phyloP scores from a whole-genome alignment of 768 basidiomycete species.

The Thelephora ganbajun region DNA sequence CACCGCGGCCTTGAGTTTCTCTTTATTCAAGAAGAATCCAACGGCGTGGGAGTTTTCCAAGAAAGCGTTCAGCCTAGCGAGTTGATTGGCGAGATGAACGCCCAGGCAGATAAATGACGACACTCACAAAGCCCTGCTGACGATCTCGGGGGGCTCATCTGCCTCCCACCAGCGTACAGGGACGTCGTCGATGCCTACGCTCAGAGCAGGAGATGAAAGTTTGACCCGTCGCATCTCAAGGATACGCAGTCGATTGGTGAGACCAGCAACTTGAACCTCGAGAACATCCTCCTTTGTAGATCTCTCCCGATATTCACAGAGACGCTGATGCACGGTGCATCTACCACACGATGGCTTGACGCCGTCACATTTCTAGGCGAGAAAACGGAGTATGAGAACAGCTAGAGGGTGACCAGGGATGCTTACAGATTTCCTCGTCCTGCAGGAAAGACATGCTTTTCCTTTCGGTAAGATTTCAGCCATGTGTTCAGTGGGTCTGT shows the following conservation, averaged over 20 bases:
- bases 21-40: constrained; percentile 49
- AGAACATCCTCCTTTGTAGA: constrained; percentile 44
- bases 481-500: no score
- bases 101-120: not conserved
- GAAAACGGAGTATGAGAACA: not conserved
- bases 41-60: constrained; percentile 41
- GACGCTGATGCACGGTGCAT: constrained; percentile 41
- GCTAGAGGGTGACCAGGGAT: not conserved
- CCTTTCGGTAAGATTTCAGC: not conserved
- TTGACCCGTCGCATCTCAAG: no score
- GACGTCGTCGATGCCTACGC: no score
- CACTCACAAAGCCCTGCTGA: constrained; percentile 7
- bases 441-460: constrained; percentile 1
- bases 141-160: constrained; percentile 5
- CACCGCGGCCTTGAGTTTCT: constrained; percentile 26
- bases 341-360: constrained; percentile 49
- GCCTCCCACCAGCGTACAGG: not conserved
- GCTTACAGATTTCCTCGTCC: not conserved
- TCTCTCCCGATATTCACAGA: constrained; percentile 54
- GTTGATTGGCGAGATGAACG: not conserved
- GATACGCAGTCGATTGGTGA: constrained; percentile 34
- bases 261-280: constrained; percentile 41
- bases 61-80: constrained; percentile 40
- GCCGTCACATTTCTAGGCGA: constrained; percentile 48
- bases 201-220: no score